phyloP scores from a whole-genome alignment of 257 asterid species.

The Solanum lycopersicoides region DNA sequence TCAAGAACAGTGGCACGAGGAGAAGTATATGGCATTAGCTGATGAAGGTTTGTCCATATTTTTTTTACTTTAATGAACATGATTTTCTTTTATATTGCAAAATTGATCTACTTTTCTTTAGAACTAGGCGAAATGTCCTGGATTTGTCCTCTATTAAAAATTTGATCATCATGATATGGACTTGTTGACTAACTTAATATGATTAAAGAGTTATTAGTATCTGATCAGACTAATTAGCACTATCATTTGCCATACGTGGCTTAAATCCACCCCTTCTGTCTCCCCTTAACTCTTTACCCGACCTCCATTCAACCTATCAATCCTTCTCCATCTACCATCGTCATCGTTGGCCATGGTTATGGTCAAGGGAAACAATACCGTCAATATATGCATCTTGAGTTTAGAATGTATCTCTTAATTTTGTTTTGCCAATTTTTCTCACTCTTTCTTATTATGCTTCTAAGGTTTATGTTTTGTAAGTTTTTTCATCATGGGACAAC shows the following conservation, averaged over 20 bases:
- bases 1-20: conserved; percentile 84
- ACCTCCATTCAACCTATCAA: not conserved
- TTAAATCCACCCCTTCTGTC: not conserved
- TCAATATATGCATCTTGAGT: not conserved
- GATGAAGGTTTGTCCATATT: conserved; percentile 54
- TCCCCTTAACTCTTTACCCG: not conserved
- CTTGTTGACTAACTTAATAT: not conserved
- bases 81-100: not conserved
- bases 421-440: not conserved
- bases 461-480: not conserved
- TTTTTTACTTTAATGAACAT: not conserved
- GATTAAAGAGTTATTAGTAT: not conserved
- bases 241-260: not conserved
- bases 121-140: not conserved
- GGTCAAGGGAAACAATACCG: not conserved
- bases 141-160: not conserved
- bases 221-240: not conserved
- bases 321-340: not conserved
- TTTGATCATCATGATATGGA: not conserved
- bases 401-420: not conserved
- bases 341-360: not conserved
- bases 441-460: not conserved
- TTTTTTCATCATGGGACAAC: not conserved
- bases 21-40: conserved; percentile 56
- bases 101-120: not conserved